Evolutionary conservation across 306 rosid genomes (phyloP), one percentile per base, ranked within the genome.

Genomic region (Cucurbita pepo): DNA sequence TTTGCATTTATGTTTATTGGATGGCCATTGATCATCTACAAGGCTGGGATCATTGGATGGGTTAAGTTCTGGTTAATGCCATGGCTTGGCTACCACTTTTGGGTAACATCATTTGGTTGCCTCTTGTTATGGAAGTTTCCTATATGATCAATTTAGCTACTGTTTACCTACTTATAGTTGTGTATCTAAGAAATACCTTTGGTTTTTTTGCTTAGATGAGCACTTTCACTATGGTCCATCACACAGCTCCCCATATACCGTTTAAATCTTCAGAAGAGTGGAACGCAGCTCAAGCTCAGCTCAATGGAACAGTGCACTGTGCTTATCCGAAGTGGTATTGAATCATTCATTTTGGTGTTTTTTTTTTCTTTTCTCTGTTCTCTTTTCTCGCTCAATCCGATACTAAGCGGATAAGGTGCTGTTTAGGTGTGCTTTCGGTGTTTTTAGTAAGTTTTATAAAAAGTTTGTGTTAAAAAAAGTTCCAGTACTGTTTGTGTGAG

Each of bases 61-160:
- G 76, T 94, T 77, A 94, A 94, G 71, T 94, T 82, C 87, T 94
- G 99, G 99, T 69, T 94, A 86, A 91, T 94, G 97, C 99, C 99
- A 38, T 94, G 97, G 97, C 80, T 91, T 81, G 99, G 97, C 76
- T 94, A 91, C 78, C 97, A 94, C 91, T 91, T 94, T 73, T 94
- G 99, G 99, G 99, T 94, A 94, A 81, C 78, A 51, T 79, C 56
- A 51, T 69, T 79, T 79, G 69, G 66, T 56, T 19, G 51, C 74
- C 60, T 57, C 79, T 65, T 14, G 21, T 58, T 71, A 63, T 44
- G 18, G 19, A 37, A 59, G 11, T 47, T 50, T 77, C 45, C 54
- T 5, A n/a, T 53, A 14, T 44, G 14, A 43, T 43, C 54, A 43
- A n/a, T 30, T 30, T 30, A 30, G 34, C 34, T 30, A 30, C 34